Evolutionary conservation across 164 flowering plant species (phyloP).

Genomic region (Nelumbo lutea): DNA sequence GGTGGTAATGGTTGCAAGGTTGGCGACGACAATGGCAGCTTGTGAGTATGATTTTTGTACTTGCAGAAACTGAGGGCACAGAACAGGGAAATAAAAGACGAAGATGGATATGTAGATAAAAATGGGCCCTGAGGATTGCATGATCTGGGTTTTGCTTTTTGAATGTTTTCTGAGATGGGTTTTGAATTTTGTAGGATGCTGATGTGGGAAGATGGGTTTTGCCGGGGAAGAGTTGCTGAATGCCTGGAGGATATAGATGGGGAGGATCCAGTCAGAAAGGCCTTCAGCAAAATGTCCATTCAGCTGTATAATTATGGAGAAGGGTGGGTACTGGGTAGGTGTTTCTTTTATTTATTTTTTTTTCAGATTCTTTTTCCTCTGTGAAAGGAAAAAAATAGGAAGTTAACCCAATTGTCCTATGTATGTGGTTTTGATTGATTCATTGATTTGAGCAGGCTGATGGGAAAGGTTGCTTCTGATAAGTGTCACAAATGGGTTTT

Average conservation of each 20-base stretch:
- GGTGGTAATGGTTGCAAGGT: constrained; percentile 74
- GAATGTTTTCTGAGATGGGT: constrained; percentile 1
- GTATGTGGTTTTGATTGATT: constrained; percentile 15
- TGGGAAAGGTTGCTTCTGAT: constrained; percentile 99
- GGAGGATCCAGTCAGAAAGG: constrained; percentile 87
- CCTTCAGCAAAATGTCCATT: constrained; percentile 99
- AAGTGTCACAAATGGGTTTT: constrained; percentile 99
- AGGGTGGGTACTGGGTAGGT: constrained; percentile 99
- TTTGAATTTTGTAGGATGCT: constrained; percentile 57
- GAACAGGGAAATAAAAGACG: background rate
- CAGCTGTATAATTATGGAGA: constrained; percentile 99
- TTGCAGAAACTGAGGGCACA: background rate
- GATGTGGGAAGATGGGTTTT: constrained; percentile 99
- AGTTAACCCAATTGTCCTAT: background rate
- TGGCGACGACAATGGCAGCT: background rate
- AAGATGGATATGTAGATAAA: constrained; percentile 5
- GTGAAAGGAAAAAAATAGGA: background rate
- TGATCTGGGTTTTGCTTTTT: constrained; percentile 7
- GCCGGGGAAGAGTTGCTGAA: constrained; percentile 68
- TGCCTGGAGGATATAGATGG: constrained; percentile 75
- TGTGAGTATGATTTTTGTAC: background rate
- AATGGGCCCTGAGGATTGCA: background rate
- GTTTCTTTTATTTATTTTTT: constrained; percentile 21
- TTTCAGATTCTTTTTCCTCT: background rate
- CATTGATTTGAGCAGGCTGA: constrained; percentile 60